These are phyloP conservation scores for Tagetes erecta DNA, from an alignment of 129 eudicot species.

Conservation along the genomic window DNA sequence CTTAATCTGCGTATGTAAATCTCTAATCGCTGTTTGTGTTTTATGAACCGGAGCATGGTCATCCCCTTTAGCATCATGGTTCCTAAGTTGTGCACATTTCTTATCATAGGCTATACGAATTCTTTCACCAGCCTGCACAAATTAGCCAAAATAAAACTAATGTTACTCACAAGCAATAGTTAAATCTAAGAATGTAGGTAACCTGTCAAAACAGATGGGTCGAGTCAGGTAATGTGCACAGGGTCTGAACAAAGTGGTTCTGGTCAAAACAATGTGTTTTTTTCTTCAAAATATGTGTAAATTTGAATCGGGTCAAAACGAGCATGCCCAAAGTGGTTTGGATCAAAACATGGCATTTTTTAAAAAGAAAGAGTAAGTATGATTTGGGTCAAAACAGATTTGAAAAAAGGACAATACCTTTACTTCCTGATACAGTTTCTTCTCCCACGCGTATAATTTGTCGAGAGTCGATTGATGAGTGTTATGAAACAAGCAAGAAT, in stretches of 20 bases:
- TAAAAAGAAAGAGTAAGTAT: too few relatives aligned
- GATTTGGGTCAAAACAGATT: neutral
- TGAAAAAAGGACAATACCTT: slow-evolving; percentile 49
- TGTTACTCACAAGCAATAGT: neutral
- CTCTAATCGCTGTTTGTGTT: slow-evolving; percentile 74
- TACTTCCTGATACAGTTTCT: slow-evolving; percentile 92
- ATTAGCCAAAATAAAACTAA: slow-evolving; percentile 13
- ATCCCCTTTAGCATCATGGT: slow-evolving; percentile 81
- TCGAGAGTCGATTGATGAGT: slow-evolving; percentile 91
- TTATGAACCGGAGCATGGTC: slow-evolving; percentile 72
- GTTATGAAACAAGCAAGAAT: slow-evolving; percentile 58
- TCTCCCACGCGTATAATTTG: slow-evolving; percentile 87
- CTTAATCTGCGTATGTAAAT: slow-evolving; percentile 80
- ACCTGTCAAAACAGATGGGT: neutral
- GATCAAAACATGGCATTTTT: too few relatives aligned
- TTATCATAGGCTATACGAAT: slow-evolving; percentile 86
- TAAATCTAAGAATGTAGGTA: neutral
- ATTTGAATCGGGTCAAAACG: too few relatives aligned
- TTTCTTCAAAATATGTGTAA: too few relatives aligned
- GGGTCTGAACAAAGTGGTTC: neutral
- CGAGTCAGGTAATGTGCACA: neutral
- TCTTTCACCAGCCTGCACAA: slow-evolving; percentile 78
- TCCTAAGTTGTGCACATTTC: slow-evolving; percentile 78
- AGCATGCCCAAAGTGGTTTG: too few relatives aligned
- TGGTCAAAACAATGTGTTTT: too few relatives aligned